These are phyloP conservation scores for Lactuca sativa DNA, from an alignment of 129 eudicot species.

Conservation along the genomic window DNA sequence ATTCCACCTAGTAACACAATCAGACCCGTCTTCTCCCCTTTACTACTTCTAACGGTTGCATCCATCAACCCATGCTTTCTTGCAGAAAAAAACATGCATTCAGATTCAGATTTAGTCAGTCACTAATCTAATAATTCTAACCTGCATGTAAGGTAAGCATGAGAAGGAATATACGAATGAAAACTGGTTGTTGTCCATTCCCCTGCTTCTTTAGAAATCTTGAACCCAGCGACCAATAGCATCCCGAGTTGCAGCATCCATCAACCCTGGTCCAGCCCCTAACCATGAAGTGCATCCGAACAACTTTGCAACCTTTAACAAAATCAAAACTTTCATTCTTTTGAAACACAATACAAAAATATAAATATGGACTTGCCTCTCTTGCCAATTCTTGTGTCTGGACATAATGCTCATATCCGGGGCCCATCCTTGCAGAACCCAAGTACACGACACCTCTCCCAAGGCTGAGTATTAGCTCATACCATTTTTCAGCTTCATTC, in stretches of 20 bases:
- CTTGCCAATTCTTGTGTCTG: conserved; percentile 59
- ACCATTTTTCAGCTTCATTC: too few relatives aligned
- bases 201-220: conserved; percentile 49
- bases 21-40: conserved; percentile 72
- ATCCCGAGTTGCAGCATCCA: conserved; percentile 96
- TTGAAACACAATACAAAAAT: background rate
- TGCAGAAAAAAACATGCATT: too few relatives aligned
- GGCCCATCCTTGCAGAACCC: too few relatives aligned
- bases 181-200: too few relatives aligned
- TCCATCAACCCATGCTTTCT: too few relatives aligned
- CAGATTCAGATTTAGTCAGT: too few relatives aligned
- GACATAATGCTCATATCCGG: conserved; percentile 59
- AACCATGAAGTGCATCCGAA: conserved; percentile 90
- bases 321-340: background rate
- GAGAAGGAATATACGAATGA: too few relatives aligned
- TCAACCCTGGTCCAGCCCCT: conserved; percentile 98
- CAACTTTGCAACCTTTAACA: conserved; percentile 62
- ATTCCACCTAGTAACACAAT: conserved; percentile 89
- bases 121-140: too few relatives aligned
- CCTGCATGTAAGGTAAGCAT: too few relatives aligned
- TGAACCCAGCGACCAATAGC: conserved; percentile 95
- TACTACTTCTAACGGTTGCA: conserved; percentile 45
- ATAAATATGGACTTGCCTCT: conserved; percentile 46
- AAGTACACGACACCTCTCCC: too few relatives aligned
- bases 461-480: too few relatives aligned